These are phyloP conservation scores for Paramecium octaurelia DNA, from an alignment of 73 alveolate species.

Conservation along the genomic window DNA sequence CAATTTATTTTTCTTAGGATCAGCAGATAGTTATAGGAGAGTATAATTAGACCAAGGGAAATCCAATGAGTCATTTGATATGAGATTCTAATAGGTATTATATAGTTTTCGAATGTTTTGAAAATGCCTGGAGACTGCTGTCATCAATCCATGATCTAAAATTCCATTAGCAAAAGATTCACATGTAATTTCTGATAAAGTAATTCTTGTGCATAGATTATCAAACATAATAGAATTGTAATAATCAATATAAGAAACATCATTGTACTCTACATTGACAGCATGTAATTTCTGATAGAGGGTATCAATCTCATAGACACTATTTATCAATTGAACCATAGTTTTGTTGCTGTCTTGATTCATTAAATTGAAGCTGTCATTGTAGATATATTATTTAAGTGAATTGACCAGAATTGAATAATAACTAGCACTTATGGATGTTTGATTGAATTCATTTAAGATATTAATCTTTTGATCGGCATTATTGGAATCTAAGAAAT, in stretches of 20 bases:
- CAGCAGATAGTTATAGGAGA: neutral
- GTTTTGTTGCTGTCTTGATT: neutral
- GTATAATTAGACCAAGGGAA: neutral
- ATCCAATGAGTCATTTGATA: neutral
- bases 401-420: slow-evolving; percentile 24
- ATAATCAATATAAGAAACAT: neutral
- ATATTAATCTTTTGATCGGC: neutral
- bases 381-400: neutral
- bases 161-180: slow-evolving; percentile 25
- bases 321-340: neutral
- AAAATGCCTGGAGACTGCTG: slow-evolving; percentile 32
- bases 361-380: neutral
- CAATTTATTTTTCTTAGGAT: neutral
- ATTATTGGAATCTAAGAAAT: slow-evolving; percentile 10
- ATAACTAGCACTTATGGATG: slow-evolving; percentile 20
- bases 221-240: slow-evolving; percentile 26
- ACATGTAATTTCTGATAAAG: neutral
- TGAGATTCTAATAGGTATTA: neutral
- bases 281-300: slow-evolving; percentile 36
- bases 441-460: slow-evolving; percentile 47
- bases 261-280: slow-evolving; percentile 10
- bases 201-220: neutral
- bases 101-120: neutral
- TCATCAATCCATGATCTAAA: slow-evolving; percentile 32
- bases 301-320: slow-evolving; percentile 17